Conservation (phyloP, 345 rosid genomes). For the Eucalyptus sideroxylon region DNA sequence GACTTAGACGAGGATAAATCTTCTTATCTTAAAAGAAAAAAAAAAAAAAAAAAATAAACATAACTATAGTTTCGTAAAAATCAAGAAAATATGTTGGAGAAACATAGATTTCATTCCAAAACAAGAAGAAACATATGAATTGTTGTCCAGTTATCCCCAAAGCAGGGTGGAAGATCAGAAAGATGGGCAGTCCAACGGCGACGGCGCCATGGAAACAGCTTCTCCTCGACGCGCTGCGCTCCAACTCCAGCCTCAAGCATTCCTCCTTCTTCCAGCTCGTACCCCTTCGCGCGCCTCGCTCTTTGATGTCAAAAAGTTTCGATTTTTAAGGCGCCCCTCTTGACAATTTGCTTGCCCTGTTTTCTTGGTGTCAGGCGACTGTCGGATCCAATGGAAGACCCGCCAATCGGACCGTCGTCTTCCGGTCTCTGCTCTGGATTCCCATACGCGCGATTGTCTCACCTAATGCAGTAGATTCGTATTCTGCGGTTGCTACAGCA, state of each 20-base stretch:
- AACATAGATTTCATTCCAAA: background rate
- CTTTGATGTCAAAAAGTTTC: background rate
- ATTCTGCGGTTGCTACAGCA: background rate
- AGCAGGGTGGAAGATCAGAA: background rate
- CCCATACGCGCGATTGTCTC: background rate
- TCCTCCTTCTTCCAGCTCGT: slow-evolving; percentile 63
- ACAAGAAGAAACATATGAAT: background rate
- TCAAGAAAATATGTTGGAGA: background rate
- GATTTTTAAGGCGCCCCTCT: background rate
- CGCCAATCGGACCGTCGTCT: slow-evolving; percentile 79
- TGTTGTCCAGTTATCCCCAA: background rate
- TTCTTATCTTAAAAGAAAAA: background rate
- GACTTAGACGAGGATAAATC: background rate
- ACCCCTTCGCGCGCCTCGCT: background rate
- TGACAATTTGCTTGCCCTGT: background rate
- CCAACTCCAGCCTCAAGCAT: slow-evolving; percentile 55
- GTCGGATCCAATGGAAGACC: slow-evolving; percentile 68
- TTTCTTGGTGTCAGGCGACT: slow-evolving; percentile 47
- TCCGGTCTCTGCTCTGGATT: slow-evolving; percentile 25
- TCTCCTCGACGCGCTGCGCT: slow-evolving; percentile 49
- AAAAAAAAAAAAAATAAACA: background rate
- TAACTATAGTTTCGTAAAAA: background rate
- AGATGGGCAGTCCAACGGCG: background rate
- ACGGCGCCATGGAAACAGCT: slow-evolving; percentile 84
- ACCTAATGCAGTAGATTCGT: background rate